Conservation (phyloP, 1,139 yeast genomes). For the Blastobotrys ciferrii region DNA sequence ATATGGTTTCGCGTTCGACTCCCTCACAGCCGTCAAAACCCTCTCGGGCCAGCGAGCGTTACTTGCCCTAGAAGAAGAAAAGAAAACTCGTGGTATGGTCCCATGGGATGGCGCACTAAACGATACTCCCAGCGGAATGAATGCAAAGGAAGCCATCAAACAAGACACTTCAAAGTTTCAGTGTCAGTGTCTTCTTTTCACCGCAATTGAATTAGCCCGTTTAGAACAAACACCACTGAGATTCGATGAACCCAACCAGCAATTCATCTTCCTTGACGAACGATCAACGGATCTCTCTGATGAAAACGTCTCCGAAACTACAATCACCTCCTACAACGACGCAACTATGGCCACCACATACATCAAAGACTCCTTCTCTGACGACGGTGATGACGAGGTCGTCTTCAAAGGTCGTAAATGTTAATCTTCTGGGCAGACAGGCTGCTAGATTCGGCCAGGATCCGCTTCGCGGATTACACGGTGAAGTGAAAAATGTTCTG, state of each 20-base stretch:
- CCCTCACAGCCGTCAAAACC: conserved; percentile 18
- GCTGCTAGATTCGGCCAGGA: too few relatives aligned
- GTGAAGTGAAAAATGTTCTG: too few relatives aligned
- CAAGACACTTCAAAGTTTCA: conserved; percentile 11
- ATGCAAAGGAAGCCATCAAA: neutral
- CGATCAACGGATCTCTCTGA: neutral
- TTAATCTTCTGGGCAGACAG: too few relatives aligned
- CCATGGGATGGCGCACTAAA: conserved; percentile 18
- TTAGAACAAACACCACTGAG: neutral
- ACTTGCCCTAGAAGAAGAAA: conserved; percentile 18
- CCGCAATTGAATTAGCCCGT: conserved; percentile 16
- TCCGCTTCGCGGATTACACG: too few relatives aligned
- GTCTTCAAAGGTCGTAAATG: conserved; percentile 12
- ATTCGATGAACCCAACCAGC: conserved; percentile 3
- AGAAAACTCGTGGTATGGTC: conserved; percentile 14
- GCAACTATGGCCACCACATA: neutral
- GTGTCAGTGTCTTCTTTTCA: conserved; percentile 14
- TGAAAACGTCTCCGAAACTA: neutral
- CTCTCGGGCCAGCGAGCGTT: conserved; percentile 8
- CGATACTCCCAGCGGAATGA: conserved; percentile 23
- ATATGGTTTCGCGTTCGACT: conserved; percentile 19
- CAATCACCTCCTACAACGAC: neutral
- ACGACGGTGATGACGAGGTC: conserved; percentile 15
- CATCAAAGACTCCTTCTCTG: conserved; percentile 1
- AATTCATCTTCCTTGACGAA: neutral